Conservation (phyloP, 306 rosid genomes). For the Sophora flavescens region DNA sequence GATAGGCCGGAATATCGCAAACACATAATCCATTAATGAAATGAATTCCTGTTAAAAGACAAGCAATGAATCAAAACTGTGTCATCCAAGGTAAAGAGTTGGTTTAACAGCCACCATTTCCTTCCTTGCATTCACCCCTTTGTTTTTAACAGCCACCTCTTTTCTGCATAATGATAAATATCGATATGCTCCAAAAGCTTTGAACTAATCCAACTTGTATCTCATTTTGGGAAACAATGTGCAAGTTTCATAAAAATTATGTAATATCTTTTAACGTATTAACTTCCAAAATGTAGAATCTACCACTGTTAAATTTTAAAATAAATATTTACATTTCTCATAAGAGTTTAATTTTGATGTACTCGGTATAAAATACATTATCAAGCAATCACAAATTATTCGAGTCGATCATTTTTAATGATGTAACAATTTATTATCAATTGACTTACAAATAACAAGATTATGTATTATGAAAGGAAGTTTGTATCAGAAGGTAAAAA, state of each 20-base stretch:
- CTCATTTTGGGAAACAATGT: not conserved
- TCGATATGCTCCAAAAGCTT: not conserved
- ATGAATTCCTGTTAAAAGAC: not conserved
- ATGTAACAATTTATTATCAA: too few relatives aligned
- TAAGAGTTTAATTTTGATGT: too few relatives aligned
- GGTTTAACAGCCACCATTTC: conserved; percentile 70
- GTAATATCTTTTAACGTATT: too few relatives aligned
- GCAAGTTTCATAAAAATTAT: not conserved
- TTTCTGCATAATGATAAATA: conserved; percentile 53
- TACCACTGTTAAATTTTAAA: too few relatives aligned
- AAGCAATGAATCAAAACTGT: not conserved
- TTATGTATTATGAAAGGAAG: too few relatives aligned
- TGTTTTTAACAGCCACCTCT: conserved; percentile 50
- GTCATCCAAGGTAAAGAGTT: conserved; percentile 62
- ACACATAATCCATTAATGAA: not conserved
- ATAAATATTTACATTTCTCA: too few relatives aligned
- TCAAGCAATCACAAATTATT: too few relatives aligned
- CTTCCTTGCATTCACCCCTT: conserved; percentile 50
- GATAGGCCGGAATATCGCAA: not conserved
- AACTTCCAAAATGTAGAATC: too few relatives aligned
- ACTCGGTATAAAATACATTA: too few relatives aligned
- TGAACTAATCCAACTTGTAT: conserved; percentile 5
- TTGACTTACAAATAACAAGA: too few relatives aligned
- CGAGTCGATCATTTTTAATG: too few relatives aligned
- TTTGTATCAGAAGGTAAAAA: too few relatives aligned